A percentile compares a stretch with the other conserved stretches of the same genome.
These are phyloP conservation scores for Tricholoma saponaceum DNA, from an alignment of 768 basidiomycete genomes.

Conservation along the genomic window DNA sequence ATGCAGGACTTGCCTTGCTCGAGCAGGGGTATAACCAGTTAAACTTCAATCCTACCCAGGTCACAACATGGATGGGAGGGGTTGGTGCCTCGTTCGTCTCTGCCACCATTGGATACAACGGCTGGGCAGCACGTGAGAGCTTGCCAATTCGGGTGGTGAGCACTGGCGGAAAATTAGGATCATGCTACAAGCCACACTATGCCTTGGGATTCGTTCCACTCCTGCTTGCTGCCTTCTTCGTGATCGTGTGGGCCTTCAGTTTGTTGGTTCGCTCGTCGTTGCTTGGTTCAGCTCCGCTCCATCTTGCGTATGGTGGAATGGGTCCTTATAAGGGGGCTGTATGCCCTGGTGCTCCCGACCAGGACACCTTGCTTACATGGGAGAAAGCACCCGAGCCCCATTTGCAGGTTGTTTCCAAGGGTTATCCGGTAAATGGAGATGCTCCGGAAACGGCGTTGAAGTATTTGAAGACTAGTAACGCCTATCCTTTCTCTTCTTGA, in stretches of 20 bases:
- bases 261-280: constrained; percentile 1
- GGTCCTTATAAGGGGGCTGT: constrained; percentile 5
- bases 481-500: neutral
- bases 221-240: constrained; percentile 7
- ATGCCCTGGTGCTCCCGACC: constrained; percentile 3
- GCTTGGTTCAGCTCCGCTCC: neutral
- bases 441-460: constrained; percentile 6
- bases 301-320: constrained; percentile 8
- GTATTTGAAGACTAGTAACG: constrained; percentile 2
- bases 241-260: constrained; percentile 5
- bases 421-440: constrained; percentile 4
- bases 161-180: constrained; percentile 12
- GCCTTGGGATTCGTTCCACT: constrained; percentile 14
- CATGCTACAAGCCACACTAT: constrained; percentile 13
- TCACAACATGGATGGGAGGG: constrained; percentile 12
- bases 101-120: constrained; percentile 14
- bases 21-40: neutral
- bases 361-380: constrained; percentile 11
- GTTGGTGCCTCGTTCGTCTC: constrained; percentile 15
- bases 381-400: constrained; percentile 8
- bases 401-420: constrained; percentile 8
- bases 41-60: neutral
- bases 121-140: constrained; percentile 12
- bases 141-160: constrained; percentile 11
- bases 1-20: neutral